These are phyloP conservation scores for Hypoxylon trugodes DNA, from an alignment of 495 filamentous ascomycete genomes.

Conservation along the genomic window DNA sequence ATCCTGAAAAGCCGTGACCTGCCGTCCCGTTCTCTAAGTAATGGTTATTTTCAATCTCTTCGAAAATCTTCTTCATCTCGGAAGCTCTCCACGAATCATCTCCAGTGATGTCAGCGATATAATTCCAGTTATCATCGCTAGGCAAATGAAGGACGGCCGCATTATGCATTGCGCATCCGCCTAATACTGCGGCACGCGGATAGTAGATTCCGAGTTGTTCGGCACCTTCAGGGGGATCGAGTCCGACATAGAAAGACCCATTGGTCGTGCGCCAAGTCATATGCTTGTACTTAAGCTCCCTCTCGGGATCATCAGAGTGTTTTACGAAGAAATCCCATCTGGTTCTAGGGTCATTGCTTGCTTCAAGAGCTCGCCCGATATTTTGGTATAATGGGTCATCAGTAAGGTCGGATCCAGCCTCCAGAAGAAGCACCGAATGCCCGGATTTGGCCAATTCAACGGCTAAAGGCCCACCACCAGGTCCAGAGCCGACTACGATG, in stretches of 20 bases:
- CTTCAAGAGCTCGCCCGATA: constrained; percentile 19
- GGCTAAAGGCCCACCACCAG: constrained; percentile 66
- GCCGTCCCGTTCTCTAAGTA: constrained; percentile 45
- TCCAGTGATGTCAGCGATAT: constrained; percentile 48
- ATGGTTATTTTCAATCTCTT: constrained; percentile 49
- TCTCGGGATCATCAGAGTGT: constrained; percentile 49
- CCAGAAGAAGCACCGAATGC: constrained; percentile 62
- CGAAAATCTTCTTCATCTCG: constrained; percentile 50
- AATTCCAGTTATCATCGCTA: constrained; percentile 43
- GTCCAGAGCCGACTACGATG: constrained; percentile 66
- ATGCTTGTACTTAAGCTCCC: constrained; percentile 46
- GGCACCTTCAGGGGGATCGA: constrained; percentile 45
- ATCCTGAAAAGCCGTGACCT: constrained; percentile 53
- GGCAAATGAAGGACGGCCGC: constrained; percentile 40
- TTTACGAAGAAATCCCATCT: constrained; percentile 57
- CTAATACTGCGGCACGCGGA: constrained; percentile 44
- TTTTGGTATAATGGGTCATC: constrained; percentile 44
- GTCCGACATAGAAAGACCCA: constrained; percentile 51
- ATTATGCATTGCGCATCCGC: constrained; percentile 46
- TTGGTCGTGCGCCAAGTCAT: constrained; percentile 45
- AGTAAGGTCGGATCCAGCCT: constrained; percentile 66
- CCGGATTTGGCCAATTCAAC: constrained; percentile 63
- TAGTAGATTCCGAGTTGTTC: constrained; percentile 47
- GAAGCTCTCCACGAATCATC: constrained; percentile 49
- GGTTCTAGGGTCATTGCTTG: constrained; percentile 41